phyloP scores from a whole-genome alignment of 352 stramenopile species.

The Globisporangium emineosum region DNA sequence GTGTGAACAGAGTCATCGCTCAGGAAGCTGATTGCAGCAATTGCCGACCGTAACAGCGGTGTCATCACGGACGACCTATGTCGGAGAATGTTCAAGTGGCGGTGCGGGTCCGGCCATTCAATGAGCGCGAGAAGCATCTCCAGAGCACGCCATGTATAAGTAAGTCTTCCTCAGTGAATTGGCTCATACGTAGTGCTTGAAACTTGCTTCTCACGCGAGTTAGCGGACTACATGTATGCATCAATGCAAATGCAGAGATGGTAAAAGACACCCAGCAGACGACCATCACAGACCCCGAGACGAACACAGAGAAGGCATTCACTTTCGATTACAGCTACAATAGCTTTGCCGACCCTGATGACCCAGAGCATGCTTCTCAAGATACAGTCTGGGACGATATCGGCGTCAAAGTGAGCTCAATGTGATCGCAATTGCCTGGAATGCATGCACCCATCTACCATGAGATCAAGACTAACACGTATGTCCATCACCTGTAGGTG shows the following conservation, averaged over 20 bases:
- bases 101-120: slow-evolving; percentile 78
- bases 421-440: not conserved
- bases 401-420: slow-evolving; percentile 50
- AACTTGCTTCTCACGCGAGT: not conserved
- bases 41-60: not conserved
- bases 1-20: not conserved
- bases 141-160: slow-evolving; percentile 69
- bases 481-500: slow-evolving; percentile 29
- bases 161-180: slow-evolving; percentile 18
- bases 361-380: slow-evolving; percentile 69
- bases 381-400: slow-evolving; percentile 87
- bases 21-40: not conserved
- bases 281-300: slow-evolving; percentile 82
- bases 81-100: slow-evolving; percentile 85
- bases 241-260: slow-evolving; percentile 43
- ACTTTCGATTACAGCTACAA: slow-evolving; percentile 92
- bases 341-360: slow-evolving; percentile 54
- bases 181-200: not conserved
- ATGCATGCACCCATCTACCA: not conserved
- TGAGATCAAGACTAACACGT: not conserved
- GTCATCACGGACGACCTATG: slow-evolving; percentile 28
- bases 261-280: slow-evolving; percentile 77
- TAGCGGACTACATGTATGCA: not conserved
- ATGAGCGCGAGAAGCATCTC: slow-evolving; percentile 76
- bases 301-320: slow-evolving; percentile 68